Evolutionary conservation across 1,139 yeast species (phyloP), one percentile per base, ranked within the genome.

Genomic region (Saccharomyces hybrid): DNA sequence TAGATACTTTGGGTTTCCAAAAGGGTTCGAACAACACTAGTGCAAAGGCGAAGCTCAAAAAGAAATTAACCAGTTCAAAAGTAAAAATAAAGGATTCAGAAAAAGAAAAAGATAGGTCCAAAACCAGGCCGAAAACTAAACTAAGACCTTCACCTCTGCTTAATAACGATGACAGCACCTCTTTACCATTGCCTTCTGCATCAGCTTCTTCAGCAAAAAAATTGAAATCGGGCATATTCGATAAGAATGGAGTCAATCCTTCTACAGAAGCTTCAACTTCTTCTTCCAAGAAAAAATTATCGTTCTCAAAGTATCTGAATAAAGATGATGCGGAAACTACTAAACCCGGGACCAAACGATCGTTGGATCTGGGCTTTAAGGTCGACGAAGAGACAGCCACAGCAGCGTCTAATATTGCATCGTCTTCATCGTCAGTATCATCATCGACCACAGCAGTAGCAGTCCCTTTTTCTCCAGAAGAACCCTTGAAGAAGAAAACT

Each of bases 231-330:
- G 44, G 44, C 11, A 9, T 38, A 20, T 38, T 38, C 25, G 9
- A 38, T 38, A 38, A 38, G 4, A 13, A 23, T 27, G 48, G 9
- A 14, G 48, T 5, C 9, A 46, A 46, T 5, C 30, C 50, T 20
- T 20, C 20, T 5, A 16, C n/a, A 28, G 27, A 28, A 20, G 7
- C 50, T 9, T 47, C 52, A 16, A 61, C 56, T 20, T 3, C 44
- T 14, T 38, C 44, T 38, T 38, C 59, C 9, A 65, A 66, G 54
- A 68, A 68, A 53, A 67, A 68, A 55, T 66, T 68, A 27, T 66
- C 72, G 13, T 68, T 68, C 50, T 65, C 70, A 0, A 67, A 63
- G 51, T 68, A 68, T 52, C 50, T 67, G 48, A 68, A 68, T 34
- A 68, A 67, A 53, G 67, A 64, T 26, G 68, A 66, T 11, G 47